Evolutionary conservation across 805 yeast genomes (phyloP).

Genomic region (Candida caryicola): DNA sequence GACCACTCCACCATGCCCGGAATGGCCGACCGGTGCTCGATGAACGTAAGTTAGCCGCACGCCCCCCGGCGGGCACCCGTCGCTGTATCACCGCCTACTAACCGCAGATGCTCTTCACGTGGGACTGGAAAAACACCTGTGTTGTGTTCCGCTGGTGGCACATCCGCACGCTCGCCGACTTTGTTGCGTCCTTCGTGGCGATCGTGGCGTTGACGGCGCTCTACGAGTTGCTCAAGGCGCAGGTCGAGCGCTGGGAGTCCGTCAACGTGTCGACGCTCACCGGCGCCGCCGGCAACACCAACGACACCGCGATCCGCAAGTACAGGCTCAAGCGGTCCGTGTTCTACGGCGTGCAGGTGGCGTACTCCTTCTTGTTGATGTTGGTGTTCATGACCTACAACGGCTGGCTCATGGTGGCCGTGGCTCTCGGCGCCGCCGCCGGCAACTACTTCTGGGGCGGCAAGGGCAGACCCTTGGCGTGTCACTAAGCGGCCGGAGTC

Average conservation of each 20-base stretch:
- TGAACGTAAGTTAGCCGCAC: conserved; percentile 42
- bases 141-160: conserved; percentile 82
- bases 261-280: conserved; percentile 5
- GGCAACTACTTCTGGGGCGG: conserved; percentile 64
- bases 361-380: conserved; percentile 71
- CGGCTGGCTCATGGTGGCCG: conserved; percentile 79
- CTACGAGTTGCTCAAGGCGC: conserved; percentile 55
- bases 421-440: conserved; percentile 65
- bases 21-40: conserved; percentile 45
- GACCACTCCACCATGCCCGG: conserved; percentile 12
- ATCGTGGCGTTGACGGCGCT: conserved; percentile 50
- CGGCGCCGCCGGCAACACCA: conserved; percentile 8
- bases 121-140: conserved; percentile 74
- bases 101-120: conserved; percentile 65
- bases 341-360: conserved; percentile 63
- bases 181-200: conserved; percentile 50
- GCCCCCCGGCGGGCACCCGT: no score
- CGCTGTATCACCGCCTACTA: conserved; percentile 4
- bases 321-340: conserved; percentile 35
- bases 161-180: conserved; percentile 48
- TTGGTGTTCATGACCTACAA: conserved; percentile 83
- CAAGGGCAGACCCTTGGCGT: conserved; percentile 23
- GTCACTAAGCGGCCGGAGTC: no score
- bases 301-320: conserved; percentile 8
- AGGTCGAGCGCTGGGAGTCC: conserved; percentile 29